Evolutionary conservation across 2,329 filamentous ascomycete genomes (phyloP), one percentile per base, ranked within the genome.

Genomic region (Fusarium lateritium): DNA sequence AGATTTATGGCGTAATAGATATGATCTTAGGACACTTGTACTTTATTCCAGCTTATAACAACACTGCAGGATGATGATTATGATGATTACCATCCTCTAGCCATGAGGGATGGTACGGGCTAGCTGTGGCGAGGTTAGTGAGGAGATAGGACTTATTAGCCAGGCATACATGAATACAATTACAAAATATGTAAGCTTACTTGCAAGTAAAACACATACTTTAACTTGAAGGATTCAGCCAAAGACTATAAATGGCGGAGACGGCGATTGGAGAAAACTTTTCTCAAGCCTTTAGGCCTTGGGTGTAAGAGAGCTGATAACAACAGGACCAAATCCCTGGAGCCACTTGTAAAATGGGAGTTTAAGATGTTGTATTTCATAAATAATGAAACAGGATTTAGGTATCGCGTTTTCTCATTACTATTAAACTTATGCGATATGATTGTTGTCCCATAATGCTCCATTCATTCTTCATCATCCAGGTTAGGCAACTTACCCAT

Each of bases 391-490:
- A 17, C 6, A 34, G 34, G 24, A 22, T 14, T 9, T 7, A 51
- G 22, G 39, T 33, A 22, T 45, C 21, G 36, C 34, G 31, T 13
- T 17, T 28, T 24, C 28, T 28, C 24, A 24, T 24, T 28, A 36
- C 42, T 64, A 36, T 22, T 46, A 40, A 51, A 39, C 31, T 36
- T 21, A 51, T 38, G 19, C 22, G 50, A 26, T 24, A 17, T 51
- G 42, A 34, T 46, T 64, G 33, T 44, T 42, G 45, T 43, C 45
- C 36, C 59, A 33, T 51, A 45, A 52, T 56, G 24, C 31, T 66
- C 39, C 47, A 36, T 38, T 47, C 31, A 51, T 19, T 53, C 45
- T 56, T 47, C 33, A 44, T 51, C 24, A 50, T 53, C 45, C 47
- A 46, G 40, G 43, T 50, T 24, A 44, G 28, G 38, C 28, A 22